phyloP scores from a whole-genome alignment of 352 stramenopile genomes.

The Phytopythium cucurbitacearum region DNA sequence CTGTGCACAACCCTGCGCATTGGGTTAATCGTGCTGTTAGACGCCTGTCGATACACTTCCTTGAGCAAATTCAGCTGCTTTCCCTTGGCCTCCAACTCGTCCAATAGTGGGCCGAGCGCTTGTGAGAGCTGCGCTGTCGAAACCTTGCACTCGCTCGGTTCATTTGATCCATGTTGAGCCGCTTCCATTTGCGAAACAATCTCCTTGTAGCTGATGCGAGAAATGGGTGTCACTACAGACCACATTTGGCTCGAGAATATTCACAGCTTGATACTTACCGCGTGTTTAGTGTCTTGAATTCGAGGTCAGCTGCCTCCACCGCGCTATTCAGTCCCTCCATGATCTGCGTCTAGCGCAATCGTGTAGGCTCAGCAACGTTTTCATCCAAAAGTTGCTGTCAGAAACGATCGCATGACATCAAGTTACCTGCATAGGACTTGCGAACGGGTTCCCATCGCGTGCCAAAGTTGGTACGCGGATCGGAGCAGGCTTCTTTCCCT shows the following conservation, averaged over 20 bases:
- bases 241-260: neutral
- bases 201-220: constrained; percentile 22
- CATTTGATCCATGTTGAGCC: constrained; percentile 3
- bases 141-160: constrained; percentile 6
- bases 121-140: constrained; percentile 33
- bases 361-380: neutral
- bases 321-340: constrained; percentile 47
- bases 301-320: constrained; percentile 30
- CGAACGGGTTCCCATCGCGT: constrained; percentile 24
- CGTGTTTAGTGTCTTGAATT: constrained; percentile 45
- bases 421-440: constrained; percentile 52
- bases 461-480: constrained; percentile 33
- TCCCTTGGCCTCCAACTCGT: constrained; percentile 62
- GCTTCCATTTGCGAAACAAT: constrained; percentile 35
- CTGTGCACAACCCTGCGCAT: constrained; percentile 43
- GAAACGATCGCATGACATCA: constrained; percentile 4
- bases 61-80: constrained; percentile 67
- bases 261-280: constrained; percentile 7
- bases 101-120: constrained; percentile 37
- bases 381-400: neutral
- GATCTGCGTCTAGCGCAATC: constrained; percentile 35
- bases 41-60: constrained; percentile 51
- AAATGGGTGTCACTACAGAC: neutral
- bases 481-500: constrained; percentile 21
- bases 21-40: constrained; percentile 56